phyloP scores from a whole-genome alignment of 2,329 filamentous ascomycete genomes.

The Botryosphaeria dothidea region DNA sequence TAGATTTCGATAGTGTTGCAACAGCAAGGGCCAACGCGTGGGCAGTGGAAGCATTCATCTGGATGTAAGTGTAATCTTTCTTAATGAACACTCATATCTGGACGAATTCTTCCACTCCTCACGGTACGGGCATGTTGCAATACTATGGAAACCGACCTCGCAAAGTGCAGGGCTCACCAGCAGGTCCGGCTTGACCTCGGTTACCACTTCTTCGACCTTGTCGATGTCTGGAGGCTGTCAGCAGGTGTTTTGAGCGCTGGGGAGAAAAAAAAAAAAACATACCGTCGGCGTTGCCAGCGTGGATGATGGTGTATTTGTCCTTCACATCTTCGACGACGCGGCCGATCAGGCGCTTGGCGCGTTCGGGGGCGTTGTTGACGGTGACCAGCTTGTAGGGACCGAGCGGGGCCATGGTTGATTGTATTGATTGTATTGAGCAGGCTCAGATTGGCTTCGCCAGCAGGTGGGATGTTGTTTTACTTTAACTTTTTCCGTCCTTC shows the following conservation, averaged over 20 bases:
- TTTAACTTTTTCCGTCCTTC: not conserved
- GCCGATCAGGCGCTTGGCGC: slow-evolving; percentile 64
- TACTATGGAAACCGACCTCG: too few relatives aligned
- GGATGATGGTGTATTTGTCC: slow-evolving; percentile 63
- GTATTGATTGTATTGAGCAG: not conserved
- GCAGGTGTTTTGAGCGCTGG: too few relatives aligned
- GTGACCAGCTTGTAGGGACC: slow-evolving; percentile 66
- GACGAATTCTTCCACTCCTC: too few relatives aligned
- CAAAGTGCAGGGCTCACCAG: slow-evolving; percentile 47
- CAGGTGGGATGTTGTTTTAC: not conserved
- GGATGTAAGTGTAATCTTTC: too few relatives aligned
- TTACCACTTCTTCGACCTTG: slow-evolving; percentile 56
- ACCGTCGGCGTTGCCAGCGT: slow-evolving; percentile 65
- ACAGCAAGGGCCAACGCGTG: too few relatives aligned
- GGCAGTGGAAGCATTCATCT: too few relatives aligned
- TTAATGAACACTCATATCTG: too few relatives aligned
- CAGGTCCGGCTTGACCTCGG: slow-evolving; percentile 54
- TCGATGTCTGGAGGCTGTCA: slow-evolving; percentile 43
- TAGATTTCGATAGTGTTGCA: too few relatives aligned
- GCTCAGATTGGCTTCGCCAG: not conserved
- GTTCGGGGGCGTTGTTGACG: slow-evolving; percentile 67
- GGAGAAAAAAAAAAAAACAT: too few relatives aligned
- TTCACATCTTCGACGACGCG: slow-evolving; percentile 62
- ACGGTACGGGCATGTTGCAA: too few relatives aligned
- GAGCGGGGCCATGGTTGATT: slow-evolving; percentile 17